Evolutionary conservation across 176 grass and related monocot genomes (phyloP), one percentile per base, ranked within the genome.

Genomic region (Elymus sibiricus): DNA sequence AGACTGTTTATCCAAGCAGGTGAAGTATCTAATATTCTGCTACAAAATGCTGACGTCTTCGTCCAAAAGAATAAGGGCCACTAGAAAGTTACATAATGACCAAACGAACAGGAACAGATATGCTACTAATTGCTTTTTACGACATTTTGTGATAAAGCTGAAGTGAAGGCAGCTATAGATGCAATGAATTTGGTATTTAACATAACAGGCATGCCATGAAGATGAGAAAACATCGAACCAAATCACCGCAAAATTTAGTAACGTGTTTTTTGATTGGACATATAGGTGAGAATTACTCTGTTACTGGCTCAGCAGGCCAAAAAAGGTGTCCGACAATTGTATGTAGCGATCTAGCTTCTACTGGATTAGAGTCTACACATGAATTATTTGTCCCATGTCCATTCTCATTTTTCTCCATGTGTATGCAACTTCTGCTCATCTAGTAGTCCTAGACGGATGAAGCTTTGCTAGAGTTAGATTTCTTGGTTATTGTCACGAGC

Each of bases 341-440:
- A 62, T 40, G 3, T 13, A 74, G 69, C 69, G 21, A 71, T 73
- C 38, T 72, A 24, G 24, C 22, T 44, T 22, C 11, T 76, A 29
- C 70, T 39, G 42, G 62, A 49, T 68, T 76, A 81, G 35, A 60
- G 34, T 46, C 59, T 77, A 40, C 12, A 9, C 5, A 74, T 3
- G 79, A 73, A 69, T 38, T 80, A 10, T 78, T 68, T 10, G 15
- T 63, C 39, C 19, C 28, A 64, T 88, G 76, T 43, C 25, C 19
- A 66, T 80, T 75, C 1, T 86, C 3, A 5, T 69, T 53, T 59
- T 13, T 77, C 42, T 81, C 13, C 5, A 31, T 40, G 46, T 67
- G 14, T 16, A 28, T 89, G 69, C 80, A 40, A 8, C 56, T 46
- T 85, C 10, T 83, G 49, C 66, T 58, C 66, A 25, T 70, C 66